These are phyloP conservation scores for Vachellia collinsii DNA, from an alignment of 306 rosid species.

Conservation along the genomic window DNA sequence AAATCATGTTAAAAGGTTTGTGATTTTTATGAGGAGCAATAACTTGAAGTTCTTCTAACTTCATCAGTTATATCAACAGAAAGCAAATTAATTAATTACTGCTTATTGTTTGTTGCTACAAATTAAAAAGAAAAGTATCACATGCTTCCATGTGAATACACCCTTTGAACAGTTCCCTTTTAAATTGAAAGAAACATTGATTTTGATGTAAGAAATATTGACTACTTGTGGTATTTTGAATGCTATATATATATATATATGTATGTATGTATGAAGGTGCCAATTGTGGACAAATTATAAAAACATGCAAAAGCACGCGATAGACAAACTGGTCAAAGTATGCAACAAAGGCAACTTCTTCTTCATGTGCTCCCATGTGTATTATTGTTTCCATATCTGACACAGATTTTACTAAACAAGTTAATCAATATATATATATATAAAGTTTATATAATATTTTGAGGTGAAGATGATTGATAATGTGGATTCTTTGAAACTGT, in stretches of 20 bases:
- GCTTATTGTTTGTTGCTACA: not conserved
- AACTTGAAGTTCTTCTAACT: too few relatives aligned
- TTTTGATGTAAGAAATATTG: slow-evolving; percentile 12
- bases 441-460: not conserved
- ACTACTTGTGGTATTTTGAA: not conserved
- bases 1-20: too few relatives aligned
- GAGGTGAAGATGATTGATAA: not conserved
- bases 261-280: not conserved
- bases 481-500: not conserved
- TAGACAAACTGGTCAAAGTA: not conserved
- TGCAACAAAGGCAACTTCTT: not conserved
- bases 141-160: slow-evolving; percentile 28
- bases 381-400: not conserved
- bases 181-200: not conserved
- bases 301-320: not conserved
- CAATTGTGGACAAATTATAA: not conserved
- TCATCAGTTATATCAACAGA: not conserved
- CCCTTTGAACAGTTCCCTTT: not conserved
- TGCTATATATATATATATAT: not conserved
- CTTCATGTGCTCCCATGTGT: slow-evolving; percentile 24
- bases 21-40: too few relatives aligned
- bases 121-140: not conserved
- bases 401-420: not conserved
- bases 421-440: not conserved
- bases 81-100: not conserved